Conservation (phyloP, 805 yeast species). For the Vanderwaltozyma tropicalis region DNA sequence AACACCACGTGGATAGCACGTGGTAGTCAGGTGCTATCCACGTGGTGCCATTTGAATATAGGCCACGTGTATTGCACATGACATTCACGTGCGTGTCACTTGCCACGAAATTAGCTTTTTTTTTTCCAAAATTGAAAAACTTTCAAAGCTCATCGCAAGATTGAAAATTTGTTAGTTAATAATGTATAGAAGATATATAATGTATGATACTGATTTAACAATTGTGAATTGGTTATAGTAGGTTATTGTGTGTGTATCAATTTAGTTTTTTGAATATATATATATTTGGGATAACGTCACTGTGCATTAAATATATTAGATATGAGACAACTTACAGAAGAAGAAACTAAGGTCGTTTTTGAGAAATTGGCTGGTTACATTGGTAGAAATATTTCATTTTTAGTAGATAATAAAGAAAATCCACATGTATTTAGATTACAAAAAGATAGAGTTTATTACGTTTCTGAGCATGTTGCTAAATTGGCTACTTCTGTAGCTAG, state of each 20-base stretch:
- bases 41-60: too few species aligned
- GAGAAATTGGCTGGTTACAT: constrained; percentile 93
- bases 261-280: too few species aligned
- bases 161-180: too few species aligned
- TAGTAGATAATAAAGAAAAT: constrained; percentile 68
- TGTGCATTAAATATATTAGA: background rate
- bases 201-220: background rate
- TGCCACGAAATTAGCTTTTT: too few species aligned
- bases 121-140: too few species aligned
- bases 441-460: constrained; percentile 93
- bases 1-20: too few species aligned
- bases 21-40: too few species aligned
- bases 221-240: background rate
- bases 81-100: too few species aligned
- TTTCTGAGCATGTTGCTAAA: constrained; percentile 69
- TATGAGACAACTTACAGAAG: constrained; percentile 95
- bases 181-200: too few species aligned
- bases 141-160: too few species aligned
- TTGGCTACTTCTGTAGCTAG: constrained; percentile 87
- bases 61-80: too few species aligned
- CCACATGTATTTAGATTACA: constrained; percentile 94
- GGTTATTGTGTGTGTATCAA: background rate
- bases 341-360: constrained; percentile 90
- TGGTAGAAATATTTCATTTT: constrained; percentile 85
- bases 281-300: too few species aligned